phyloP scores from a whole-genome alignment of 2,329 filamentous ascomycete genomes.

The Lasiodiplodia citricola region DNA sequence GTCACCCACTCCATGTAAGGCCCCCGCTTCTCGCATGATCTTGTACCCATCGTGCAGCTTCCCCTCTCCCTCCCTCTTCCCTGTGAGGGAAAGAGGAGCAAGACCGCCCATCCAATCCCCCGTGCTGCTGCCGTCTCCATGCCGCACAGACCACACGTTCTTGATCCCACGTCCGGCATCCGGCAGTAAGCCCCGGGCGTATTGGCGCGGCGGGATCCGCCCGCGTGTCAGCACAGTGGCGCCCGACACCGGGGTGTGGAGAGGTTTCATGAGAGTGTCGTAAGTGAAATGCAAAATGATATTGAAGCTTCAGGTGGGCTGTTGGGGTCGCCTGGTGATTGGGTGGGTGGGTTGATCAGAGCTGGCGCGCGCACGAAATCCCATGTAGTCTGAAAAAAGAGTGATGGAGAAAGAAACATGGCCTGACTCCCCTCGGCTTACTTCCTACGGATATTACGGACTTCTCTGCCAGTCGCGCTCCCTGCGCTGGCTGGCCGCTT shows the following conservation, averaged over 20 bases:
- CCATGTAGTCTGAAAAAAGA: neutral
- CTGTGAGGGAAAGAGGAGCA: neutral
- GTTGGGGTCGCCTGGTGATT: neutral
- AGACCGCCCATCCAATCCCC: neutral
- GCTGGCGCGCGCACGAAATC: neutral
- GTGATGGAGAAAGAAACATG: neutral
- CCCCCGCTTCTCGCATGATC: neutral
- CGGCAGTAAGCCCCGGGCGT: neutral
- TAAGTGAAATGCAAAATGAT: neutral
- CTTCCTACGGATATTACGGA: neutral
- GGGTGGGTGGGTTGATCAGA: neutral
- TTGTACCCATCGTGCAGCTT: neutral
- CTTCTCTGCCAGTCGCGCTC: neutral
- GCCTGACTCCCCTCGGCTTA: neutral
- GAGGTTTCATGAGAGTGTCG: neutral
- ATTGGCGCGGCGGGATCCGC: neutral
- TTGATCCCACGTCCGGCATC: neutral
- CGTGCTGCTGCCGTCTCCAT: neutral
- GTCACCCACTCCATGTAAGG: neutral
- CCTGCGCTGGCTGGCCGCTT: neutral
- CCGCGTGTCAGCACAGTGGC: neutral
- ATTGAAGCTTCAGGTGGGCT: neutral
- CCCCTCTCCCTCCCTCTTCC: neutral
- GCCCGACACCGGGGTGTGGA: neutral
- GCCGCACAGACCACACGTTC: constrained; percentile 6